Percentiles rank a stretch among this genome's conserved stretches.
Evolutionary conservation across 2,329 filamentous ascomycete genomes (phyloP).

Genomic region (Aspergillus tamarii): DNA sequence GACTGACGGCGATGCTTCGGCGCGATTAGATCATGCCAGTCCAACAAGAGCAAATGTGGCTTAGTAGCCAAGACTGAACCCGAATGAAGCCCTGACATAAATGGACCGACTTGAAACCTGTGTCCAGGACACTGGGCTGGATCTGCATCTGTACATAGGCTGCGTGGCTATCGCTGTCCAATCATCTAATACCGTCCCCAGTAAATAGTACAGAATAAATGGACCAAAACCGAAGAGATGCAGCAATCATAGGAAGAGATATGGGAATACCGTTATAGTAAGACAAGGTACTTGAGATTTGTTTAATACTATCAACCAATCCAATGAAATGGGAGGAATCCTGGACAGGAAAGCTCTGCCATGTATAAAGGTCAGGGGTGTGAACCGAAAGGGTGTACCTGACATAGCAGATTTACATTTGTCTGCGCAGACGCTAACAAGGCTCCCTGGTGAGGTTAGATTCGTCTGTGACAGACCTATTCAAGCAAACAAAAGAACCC

Average conservation of each 20-base stretch:
- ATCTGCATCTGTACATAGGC: constrained; percentile 16
- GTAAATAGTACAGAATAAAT: not conserved
- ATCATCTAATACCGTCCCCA: not conserved
- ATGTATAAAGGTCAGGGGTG: constrained; percentile 29
- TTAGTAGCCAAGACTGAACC: constrained; percentile 14
- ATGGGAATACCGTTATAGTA: not conserved
- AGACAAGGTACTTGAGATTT: not conserved
- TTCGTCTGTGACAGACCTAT: constrained; percentile 16
- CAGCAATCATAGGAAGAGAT: not conserved
- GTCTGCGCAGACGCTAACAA: constrained; percentile 14
- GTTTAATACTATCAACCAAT: constrained; percentile 8
- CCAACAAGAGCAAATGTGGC: constrained; percentile 15
- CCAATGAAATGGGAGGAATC: constrained; percentile 13
- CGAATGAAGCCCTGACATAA: constrained; percentile 13
- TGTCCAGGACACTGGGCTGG: constrained; percentile 18
- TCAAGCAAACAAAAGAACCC: constrained; percentile 1
- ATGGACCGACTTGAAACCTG: constrained; percentile 16
- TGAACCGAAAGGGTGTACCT: constrained; percentile 16
- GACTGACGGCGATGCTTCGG: constrained; percentile 8
- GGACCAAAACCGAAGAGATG: not conserved
- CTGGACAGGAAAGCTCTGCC: constrained; percentile 18
- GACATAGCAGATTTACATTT: constrained; percentile 9
- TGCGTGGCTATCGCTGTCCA: constrained; percentile 9
- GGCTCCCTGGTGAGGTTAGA: constrained; percentile 7
- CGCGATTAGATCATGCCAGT: constrained; percentile 9